phyloP scores from a whole-genome alignment of 75 land plant genomes.

The Sequoia sempervirens region DNA sequence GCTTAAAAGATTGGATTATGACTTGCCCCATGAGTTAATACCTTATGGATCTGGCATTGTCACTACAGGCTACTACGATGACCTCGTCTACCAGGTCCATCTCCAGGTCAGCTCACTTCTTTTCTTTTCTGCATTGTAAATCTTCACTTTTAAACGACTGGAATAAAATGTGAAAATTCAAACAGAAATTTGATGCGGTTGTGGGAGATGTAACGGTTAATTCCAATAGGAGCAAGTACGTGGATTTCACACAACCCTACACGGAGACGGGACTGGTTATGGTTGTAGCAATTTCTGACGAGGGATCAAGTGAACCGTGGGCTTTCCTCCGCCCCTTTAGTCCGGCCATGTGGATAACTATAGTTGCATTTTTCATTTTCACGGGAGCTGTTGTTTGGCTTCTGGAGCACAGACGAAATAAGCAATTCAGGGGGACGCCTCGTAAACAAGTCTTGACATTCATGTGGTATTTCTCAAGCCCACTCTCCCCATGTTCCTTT shows the following conservation, averaged over 20 bases:
- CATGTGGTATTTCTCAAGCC: too few species aligned
- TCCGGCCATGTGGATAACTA: too few species aligned
- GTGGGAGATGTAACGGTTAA: conserved; percentile 51
- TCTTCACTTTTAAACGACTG: background rate
- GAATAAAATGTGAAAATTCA: background rate
- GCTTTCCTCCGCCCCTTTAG: too few species aligned
- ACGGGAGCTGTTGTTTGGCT: too few species aligned
- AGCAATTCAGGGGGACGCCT: too few species aligned
- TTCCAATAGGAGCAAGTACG: conserved; percentile 33
- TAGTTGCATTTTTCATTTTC: too few species aligned
- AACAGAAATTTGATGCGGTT: conserved; percentile 53
- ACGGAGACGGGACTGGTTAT: conserved; percentile 50
- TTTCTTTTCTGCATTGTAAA: background rate
- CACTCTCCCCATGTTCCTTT: too few species aligned
- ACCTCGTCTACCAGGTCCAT: conserved; percentile 18
- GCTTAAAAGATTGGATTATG: conserved; percentile 21
- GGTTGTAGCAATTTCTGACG: conserved; percentile 20
- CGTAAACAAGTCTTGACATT: too few species aligned
- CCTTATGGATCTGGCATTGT: background rate
- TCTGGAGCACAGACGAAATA: too few species aligned
- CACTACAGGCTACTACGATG: conserved; percentile 24
- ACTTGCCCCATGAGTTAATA: conserved; percentile 11
- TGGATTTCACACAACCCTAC: conserved; percentile 61
- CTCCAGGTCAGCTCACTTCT: conserved; percentile 11
- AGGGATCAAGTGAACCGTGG: too few species aligned